A percentile compares a stretch with the other conserved stretches of the same genome.
Evolutionary conservation across 2,329 filamentous ascomycete species (phyloP).

Genomic region (Alternaria consortialis): DNA sequence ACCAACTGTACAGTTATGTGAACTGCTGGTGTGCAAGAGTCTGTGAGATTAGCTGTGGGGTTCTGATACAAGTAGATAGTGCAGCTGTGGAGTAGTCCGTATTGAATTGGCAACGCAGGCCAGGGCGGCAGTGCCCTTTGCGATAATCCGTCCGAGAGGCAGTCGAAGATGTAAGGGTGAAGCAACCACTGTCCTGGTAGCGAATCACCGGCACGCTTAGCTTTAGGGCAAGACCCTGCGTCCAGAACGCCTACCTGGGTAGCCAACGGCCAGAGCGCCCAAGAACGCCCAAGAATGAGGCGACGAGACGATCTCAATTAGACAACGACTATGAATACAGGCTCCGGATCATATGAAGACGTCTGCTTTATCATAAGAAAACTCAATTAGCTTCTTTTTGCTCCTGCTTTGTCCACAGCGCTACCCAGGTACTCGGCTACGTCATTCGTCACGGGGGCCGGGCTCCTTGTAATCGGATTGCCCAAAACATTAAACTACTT

Average conservation of each 20-base stretch:
- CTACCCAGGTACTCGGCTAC: slow-evolving; percentile 7
- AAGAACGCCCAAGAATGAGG: slow-evolving; percentile 9
- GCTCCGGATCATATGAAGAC: neutral
- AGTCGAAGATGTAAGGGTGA: slow-evolving; percentile 2
- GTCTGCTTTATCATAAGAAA: neutral
- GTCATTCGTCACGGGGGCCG: slow-evolving; percentile 17
- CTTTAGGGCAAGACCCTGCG: slow-evolving; percentile 19
- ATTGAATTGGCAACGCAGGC: neutral
- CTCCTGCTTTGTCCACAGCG: slow-evolving; percentile 5
- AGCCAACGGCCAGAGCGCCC: slow-evolving; percentile 12
- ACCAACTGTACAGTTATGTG: slow-evolving; percentile 36
- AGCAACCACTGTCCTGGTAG: slow-evolving; percentile 12
- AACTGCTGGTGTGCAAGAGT: neutral
- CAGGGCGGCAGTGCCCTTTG: neutral
- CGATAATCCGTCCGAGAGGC: neutral
- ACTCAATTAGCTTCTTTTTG: neutral
- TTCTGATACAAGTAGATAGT: neutral
- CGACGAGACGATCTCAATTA: neutral
- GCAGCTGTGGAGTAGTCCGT: neutral
- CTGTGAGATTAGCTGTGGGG: neutral
- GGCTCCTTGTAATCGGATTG: slow-evolving; percentile 6
- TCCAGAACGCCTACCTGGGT: neutral
- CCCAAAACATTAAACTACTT: slow-evolving; percentile 11
- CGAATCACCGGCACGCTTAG: slow-evolving; percentile 6
- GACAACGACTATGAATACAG: neutral